Base-by-base conservation (phyloP, 1,284 basidiomycete genomes). In the Ceratobasidium papillatum region DNA sequence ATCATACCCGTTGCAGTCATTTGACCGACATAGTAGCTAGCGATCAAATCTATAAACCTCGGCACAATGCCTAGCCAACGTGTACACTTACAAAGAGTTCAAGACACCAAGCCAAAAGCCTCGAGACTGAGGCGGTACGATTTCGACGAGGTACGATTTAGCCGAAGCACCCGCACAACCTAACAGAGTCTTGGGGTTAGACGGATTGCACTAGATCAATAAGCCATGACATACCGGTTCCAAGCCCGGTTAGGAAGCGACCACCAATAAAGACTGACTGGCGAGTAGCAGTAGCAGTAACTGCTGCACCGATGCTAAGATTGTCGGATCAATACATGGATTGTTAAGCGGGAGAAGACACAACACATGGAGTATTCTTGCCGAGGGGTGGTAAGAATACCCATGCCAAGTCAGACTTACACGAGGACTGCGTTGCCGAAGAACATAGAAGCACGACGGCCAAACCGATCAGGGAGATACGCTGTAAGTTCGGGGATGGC, bases 1-100 rank as follows among this genome's bases (percentile, higher is more conserved):
- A 87, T 86, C 81, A 88, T 85, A 14, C 87, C 87, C 14, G 82
- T 81, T 1, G 83, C 84, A 43, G 84, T 80, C 78, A 88, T 86
- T 78, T 88, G 87, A 1, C 87, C 87, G 54, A 88, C 82, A 78
- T 88, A 87, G 79, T 84, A 88, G 80, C 85, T 87, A 38, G 72
- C 76, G 68, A 79, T 79, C 30, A 76, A 30, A 65, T 19, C 25
- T n/a, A 19, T 56, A 65, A 49, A 41, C 65, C 17, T 11, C 32
- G 11, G 32, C 9, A 36, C 36, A 34, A 65, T 22, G 58, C 19
- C n/a, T 34, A 72, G 27, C 14, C 34, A 30, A 36, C 43, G 27
- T 17, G 36, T 47, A 27, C 11, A 75, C 83, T 73, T 68, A 85
- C 84, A 86, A 86, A 27, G 85, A 86, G 75, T 86, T 86, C 51